Evolutionary conservation across 106 monocot species (phyloP), one percentile per base, ranked within the genome.

Genomic region (Dioscorea zingiberensis): DNA sequence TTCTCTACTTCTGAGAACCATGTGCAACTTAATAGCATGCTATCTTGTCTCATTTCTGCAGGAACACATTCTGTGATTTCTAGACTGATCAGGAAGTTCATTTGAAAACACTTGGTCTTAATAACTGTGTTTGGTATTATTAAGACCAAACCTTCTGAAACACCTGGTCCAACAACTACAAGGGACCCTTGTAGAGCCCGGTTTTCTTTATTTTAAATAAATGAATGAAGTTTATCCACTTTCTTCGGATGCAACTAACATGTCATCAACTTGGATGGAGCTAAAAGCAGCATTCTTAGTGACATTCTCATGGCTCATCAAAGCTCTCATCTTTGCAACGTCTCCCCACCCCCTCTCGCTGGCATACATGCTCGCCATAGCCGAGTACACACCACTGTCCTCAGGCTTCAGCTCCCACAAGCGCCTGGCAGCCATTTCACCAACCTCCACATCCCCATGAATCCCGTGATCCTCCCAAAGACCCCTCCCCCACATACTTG

Each of bases 321-420:
- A n/a, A n/a, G n/a, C n/a, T n/a, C n/a, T n/a, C n/a, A n/a, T n/a
- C n/a, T n/a, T n/a, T n/a, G 60, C 72, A 25, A 76, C 83, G 59
- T 83, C 87, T 15, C 80, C 80, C 83, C 87, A 77, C 26, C 80
- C 80, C 69, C 22, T 59, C 2, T 74, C 83, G n/a, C 48, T 30
- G 5, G 77, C 71, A 25, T 83, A 87, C 13, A 83, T 68, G 13
- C 65, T 77, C 13, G 71, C 70, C 78, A 84, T 73, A 8, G 76
- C 57, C 17, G 73, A 78, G 63, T 88, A 88, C 6, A 88, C 58
- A 28, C 88, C 88, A 17, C 80, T 72, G 26, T 88, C 78, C 14
- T 60, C 78, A n/a, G 78, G 74, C 38, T 62, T 58, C 14, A 84
- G 51, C 44, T 76, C 69, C 62, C 81, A 49, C 19, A 88, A 54